phyloP scores from a whole-genome alignment of 768 basidiomycete species.

The Roridomyces roridus region DNA sequence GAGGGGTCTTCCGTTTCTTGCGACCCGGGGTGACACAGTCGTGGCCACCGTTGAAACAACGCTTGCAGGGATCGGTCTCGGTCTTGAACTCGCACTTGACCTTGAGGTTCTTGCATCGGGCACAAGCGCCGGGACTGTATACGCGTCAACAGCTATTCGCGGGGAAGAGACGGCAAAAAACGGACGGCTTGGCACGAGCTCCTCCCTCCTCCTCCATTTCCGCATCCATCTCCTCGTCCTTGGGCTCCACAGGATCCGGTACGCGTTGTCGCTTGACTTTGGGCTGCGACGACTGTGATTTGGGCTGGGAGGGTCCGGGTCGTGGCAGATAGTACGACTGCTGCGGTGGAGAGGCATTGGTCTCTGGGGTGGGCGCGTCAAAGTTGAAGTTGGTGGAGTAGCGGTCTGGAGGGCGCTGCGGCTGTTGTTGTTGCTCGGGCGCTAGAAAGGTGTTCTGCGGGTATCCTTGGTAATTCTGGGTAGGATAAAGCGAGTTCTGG shows the following conservation, averaged over 20 bases:
- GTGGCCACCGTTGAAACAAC: constrained; percentile 72
- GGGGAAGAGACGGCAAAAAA: constrained; percentile 22
- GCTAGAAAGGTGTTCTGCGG: constrained; percentile 19
- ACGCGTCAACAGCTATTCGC: constrained; percentile 7
- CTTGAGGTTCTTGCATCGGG: constrained; percentile 70
- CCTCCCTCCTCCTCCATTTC: constrained; percentile 44
- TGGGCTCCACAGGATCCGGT: constrained; percentile 33
- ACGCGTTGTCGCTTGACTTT: constrained; percentile 44
- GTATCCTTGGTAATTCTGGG: constrained; percentile 9
- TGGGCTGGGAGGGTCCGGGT: constrained; percentile 27
- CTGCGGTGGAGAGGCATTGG: constrained; percentile 18
- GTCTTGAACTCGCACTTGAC: constrained; percentile 80
- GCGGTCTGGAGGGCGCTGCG: constrained; percentile 7
- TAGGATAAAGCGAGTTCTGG: too few relatives aligned
- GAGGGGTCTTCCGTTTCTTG: constrained; percentile 79
- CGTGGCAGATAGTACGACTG: constrained; percentile 26
- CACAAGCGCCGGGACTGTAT: constrained; percentile 64
- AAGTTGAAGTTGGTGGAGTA: constrained; percentile 17
- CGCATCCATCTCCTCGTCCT: constrained; percentile 43
- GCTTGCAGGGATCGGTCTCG: constrained; percentile 76
- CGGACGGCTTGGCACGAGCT: constrained; percentile 52
- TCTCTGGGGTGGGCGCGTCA: constrained; percentile 18
- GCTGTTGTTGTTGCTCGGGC: constrained; percentile 8
- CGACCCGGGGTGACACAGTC: constrained; percentile 85
- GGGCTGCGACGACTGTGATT: constrained; percentile 21